Evolutionary conservation across 2,329 filamentous ascomycete genomes (phyloP).

Genomic region (Fusarium oxysporum): DNA sequence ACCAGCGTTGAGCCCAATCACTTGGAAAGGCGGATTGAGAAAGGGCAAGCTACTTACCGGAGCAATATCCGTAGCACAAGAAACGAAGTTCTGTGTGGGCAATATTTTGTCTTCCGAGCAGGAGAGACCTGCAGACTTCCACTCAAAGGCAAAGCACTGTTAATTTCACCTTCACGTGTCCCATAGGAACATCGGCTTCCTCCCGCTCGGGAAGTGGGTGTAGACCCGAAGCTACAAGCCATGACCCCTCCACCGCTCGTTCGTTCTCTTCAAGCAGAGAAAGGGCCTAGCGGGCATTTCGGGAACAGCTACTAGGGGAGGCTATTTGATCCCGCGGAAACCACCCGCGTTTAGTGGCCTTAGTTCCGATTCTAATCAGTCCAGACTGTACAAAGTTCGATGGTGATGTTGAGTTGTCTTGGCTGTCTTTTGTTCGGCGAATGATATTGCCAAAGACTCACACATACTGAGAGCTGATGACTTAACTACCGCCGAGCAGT

Average conservation of each 20-base stretch:
- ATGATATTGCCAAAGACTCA: background rate
- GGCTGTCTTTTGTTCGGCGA: background rate
- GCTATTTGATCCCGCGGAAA: background rate
- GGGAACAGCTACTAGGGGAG: background rate
- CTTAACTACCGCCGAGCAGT: background rate
- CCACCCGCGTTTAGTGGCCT: background rate
- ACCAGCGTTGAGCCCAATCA: rapidly evolving
- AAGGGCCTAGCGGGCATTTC: no score
- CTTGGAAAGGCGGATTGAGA: rapidly evolving
- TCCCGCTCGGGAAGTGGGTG: background rate
- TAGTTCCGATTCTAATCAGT: background rate
- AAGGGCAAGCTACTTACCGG: background rate
- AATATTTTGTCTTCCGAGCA: background rate
- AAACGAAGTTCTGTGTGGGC: no score
- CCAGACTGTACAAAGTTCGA: background rate
- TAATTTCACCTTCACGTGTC: background rate
- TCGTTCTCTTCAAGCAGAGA: background rate
- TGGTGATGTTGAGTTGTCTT: background rate
- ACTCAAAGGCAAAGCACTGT: background rate
- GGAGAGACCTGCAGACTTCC: background rate
- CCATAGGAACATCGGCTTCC: background rate
- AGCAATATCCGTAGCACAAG: rapidly evolving
- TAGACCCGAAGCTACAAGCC: background rate
- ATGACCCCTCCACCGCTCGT: background rate
- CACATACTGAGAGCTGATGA: no score